phyloP scores from a whole-genome alignment of 257 asterid species.

The Leptodermis oblonga region DNA sequence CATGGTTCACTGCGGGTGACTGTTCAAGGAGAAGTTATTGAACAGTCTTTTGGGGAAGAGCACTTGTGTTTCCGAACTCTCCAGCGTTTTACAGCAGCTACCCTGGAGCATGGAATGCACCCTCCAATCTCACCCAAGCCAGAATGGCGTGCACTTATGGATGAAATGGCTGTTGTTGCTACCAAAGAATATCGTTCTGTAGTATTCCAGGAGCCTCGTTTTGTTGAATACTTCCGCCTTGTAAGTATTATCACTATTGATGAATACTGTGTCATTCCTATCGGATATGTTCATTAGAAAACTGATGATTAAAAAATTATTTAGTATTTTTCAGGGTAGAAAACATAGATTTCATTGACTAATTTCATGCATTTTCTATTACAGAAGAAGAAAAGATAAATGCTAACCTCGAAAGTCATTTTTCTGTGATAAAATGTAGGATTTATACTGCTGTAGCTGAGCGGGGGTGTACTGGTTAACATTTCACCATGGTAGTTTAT shows the following conservation, averaged over 20 bases:
- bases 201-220: conserved; percentile 86
- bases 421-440: neutral
- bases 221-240: conserved; percentile 91
- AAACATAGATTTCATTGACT: neutral
- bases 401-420: neutral
- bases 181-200: conserved; percentile 79
- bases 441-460: neutral
- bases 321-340: too few species aligned
- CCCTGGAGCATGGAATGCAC: conserved; percentile 96
- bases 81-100: conserved; percentile 94
- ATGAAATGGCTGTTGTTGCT: conserved; percentile 85
- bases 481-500: neutral
- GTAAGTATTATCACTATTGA: conserved; percentile 39
- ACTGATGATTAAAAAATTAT: too few species aligned
- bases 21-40: conserved; percentile 95
- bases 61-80: conserved; percentile 89
- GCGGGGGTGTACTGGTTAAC: neutral
- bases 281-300: neutral
- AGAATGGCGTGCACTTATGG: conserved; percentile 91
- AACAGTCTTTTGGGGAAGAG: conserved; percentile 90
- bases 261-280: neutral
- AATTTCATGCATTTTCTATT: neutral
- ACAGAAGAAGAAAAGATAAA: neutral
- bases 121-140: conserved; percentile 87
- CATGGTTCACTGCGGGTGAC: conserved; percentile 93